Evolutionary conservation across 371 early-diverging fungal genomes (phyloP).

Genomic region (Mucor indicus): DNA sequence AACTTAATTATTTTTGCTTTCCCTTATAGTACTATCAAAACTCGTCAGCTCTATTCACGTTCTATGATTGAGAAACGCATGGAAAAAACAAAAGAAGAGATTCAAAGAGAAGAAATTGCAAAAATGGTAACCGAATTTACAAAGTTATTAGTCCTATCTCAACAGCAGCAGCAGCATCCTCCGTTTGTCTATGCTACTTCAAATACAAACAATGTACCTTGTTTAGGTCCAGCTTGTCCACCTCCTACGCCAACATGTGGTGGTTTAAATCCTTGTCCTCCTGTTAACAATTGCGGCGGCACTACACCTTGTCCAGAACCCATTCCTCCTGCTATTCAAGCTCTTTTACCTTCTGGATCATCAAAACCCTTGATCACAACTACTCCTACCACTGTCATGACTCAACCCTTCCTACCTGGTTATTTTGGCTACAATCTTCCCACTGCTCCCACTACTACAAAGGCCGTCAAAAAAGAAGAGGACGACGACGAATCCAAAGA

Average conservation of each 20-base stretch:
- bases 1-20: too few relatives aligned
- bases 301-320: too few relatives aligned
- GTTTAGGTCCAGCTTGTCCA: too few relatives aligned
- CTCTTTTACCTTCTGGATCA: conserved; percentile 2
- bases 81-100: neutral
- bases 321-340: conserved; percentile 9
- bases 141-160: neutral
- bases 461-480: too few relatives aligned
- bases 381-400: too few relatives aligned
- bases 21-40: neutral
- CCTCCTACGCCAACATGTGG: neutral
- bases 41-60: neutral
- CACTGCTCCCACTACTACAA: too few relatives aligned
- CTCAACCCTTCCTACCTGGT: too few relatives aligned
- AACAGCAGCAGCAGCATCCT: neutral
- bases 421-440: too few relatives aligned
- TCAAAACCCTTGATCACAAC: too few relatives aligned
- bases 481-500: too few relatives aligned
- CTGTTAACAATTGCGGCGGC: too few relatives aligned
- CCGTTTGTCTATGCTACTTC: too few relatives aligned
- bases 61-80: conserved; percentile 2
- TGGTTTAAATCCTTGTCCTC: neutral
- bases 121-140: neutral
- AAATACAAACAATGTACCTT: neutral
- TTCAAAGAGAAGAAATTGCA: neutral